phyloP scores from a whole-genome alignment of 192 early-diverging fungal species.

The Gigaspora rosea region DNA sequence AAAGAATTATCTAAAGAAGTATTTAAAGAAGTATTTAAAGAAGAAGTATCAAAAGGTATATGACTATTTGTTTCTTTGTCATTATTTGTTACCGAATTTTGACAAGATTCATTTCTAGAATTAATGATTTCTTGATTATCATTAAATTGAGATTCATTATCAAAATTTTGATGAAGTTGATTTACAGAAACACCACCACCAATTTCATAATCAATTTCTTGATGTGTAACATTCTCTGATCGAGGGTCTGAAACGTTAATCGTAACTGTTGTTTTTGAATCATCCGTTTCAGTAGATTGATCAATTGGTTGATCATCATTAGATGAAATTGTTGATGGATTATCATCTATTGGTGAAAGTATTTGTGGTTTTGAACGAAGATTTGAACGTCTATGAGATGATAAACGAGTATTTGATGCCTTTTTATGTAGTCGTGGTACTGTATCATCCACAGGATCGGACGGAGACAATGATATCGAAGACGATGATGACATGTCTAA shows the following conservation, averaged over 20 bases:
- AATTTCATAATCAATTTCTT: conserved; percentile 13
- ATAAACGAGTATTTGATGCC: conserved; percentile 10
- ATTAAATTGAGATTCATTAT: background rate
- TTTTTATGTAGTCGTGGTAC: conserved; percentile 22
- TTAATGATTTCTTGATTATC: conserved; percentile 4
- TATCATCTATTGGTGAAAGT: conserved; percentile 2
- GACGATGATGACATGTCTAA: conserved; percentile 25
- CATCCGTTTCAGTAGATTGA: conserved; percentile 8
- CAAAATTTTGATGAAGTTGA: background rate
- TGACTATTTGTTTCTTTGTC: background rate
- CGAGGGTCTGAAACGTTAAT: conserved; percentile 24
- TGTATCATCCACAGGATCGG: conserved; percentile 3
- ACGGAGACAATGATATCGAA: conserved; percentile 24
- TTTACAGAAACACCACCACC: background rate
- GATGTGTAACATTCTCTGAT: background rate
- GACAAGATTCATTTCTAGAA: background rate
- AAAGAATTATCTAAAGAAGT: too few relatives aligned
- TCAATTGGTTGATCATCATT: background rate
- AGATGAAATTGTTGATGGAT: conserved; percentile 3
- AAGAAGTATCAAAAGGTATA: background rate
- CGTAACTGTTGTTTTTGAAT: conserved; percentile 20
- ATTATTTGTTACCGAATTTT: background rate
- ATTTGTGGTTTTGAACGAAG: conserved; percentile 10
- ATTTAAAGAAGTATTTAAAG: background rate
- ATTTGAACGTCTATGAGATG: conserved; percentile 17